Conservation (phyloP, 768 basidiomycete genomes). For the Nevesoporus exiguus region DNA sequence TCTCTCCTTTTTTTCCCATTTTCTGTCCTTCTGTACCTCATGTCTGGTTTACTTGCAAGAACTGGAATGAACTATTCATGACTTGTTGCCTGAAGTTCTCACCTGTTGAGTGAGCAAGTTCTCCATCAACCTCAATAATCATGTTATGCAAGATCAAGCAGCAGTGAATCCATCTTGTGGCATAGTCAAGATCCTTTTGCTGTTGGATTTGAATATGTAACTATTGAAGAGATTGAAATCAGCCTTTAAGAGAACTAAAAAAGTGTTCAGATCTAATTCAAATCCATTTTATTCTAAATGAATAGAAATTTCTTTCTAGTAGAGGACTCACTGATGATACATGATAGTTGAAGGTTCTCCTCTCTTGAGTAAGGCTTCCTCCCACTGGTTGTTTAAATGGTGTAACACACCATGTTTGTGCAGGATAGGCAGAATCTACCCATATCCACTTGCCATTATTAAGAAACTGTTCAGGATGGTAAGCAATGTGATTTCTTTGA, state of each 20-base stretch:
- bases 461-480: no score
- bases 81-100: no score
- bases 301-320: no score
- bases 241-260: not conserved
- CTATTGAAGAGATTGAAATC: not conserved
- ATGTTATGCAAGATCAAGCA: not conserved
- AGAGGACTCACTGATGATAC: not conserved
- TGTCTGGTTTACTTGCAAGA: no score
- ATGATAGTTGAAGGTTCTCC: not conserved
- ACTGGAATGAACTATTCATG: no score
- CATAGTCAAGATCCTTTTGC: not conserved
- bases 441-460: no score
- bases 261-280: not conserved
- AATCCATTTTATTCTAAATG: not conserved
- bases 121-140: not conserved
- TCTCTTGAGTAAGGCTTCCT: not conserved
- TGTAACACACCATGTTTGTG: not conserved
- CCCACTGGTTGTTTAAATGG: not conserved
- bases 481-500: not conserved
- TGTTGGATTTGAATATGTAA: not conserved
- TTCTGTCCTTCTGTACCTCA: no score
- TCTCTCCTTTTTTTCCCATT: no score
- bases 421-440: not conserved
- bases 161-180: not conserved
- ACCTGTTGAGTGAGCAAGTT: not conserved